A percentile compares a stretch with the other conserved stretches of the same genome.
Evolutionary conservation across 169 alveolate genomes (phyloP).

Genomic region (Condylostoma magnum): DNA sequence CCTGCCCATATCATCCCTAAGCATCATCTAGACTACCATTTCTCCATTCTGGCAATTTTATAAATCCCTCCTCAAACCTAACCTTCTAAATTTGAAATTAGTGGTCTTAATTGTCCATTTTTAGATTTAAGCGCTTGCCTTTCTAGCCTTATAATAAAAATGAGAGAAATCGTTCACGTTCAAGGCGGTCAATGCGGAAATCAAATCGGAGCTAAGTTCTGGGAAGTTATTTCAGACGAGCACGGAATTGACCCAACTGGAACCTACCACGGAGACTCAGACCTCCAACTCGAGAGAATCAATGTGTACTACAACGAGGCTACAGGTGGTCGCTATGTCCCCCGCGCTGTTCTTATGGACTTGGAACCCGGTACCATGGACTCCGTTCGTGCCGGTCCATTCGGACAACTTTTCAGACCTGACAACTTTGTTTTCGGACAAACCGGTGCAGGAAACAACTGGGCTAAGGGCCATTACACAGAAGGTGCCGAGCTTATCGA

Average conservation of each 20-base stretch:
- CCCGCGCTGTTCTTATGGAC: slow-evolving; percentile 98
- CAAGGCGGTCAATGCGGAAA: slow-evolving; percentile 99
- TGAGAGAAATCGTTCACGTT: slow-evolving; percentile 98
- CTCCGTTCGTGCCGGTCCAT: slow-evolving; percentile 98
- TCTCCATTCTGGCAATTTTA: too few species aligned
- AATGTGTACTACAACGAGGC: slow-evolving; percentile 96
- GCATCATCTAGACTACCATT: too few species aligned
- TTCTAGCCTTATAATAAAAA: slow-evolving; percentile 43
- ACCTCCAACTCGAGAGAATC: slow-evolving; percentile 81
- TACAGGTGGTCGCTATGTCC: slow-evolving; percentile 97
- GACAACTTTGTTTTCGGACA: slow-evolving; percentile 99
- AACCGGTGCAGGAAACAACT: slow-evolving; percentile 98
- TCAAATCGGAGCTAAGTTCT: slow-evolving; percentile 99
- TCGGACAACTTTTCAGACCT: slow-evolving; percentile 97
- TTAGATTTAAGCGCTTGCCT: too few species aligned
- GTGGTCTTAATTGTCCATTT: too few species aligned
- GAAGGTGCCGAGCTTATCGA: slow-evolving; percentile 99
- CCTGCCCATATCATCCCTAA: too few species aligned
- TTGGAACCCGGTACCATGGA: slow-evolving; percentile 99
- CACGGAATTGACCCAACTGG: slow-evolving; percentile 97
- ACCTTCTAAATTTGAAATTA: too few species aligned
- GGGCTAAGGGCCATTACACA: slow-evolving; percentile 99
- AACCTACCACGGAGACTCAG: slow-evolving; percentile 87
- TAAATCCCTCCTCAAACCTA: too few species aligned
- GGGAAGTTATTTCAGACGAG: slow-evolving; percentile 99